Evolutionary conservation across 139 green algal genomes (phyloP).

Genomic region (Pedinophyceae sp.): DNA sequence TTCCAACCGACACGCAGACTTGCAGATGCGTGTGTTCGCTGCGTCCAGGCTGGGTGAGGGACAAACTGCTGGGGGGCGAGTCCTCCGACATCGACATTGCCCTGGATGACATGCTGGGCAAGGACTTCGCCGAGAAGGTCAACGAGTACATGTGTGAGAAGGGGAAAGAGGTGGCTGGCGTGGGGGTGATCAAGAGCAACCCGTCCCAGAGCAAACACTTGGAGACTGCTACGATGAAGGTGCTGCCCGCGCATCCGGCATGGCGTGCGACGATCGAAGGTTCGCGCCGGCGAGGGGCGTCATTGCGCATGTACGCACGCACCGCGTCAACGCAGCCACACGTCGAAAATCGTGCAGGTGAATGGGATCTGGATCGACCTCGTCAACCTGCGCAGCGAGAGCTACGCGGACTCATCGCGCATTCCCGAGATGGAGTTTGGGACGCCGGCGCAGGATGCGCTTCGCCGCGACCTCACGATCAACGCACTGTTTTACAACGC

Average conservation of each 20-base stretch:
- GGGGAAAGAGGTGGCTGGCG: constrained; percentile 27
- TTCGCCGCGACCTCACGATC: constrained; percentile 85
- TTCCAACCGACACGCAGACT: too few species aligned
- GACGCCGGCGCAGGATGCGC: constrained; percentile 51
- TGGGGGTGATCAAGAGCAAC: constrained; percentile 85
- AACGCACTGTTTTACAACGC: constrained; percentile 98
- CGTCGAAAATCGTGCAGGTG: neutral
- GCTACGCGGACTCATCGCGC: constrained; percentile 64
- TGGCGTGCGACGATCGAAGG: constrained; percentile 6
- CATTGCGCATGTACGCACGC: neutral
- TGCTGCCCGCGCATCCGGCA: constrained; percentile 10
- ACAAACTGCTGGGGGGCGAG: constrained; percentile 78
- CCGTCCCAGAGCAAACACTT: constrained; percentile 97
- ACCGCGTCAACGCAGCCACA: neutral
- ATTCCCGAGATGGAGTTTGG: constrained; percentile 86
- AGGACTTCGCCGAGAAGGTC: constrained; percentile 72
- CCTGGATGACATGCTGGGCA: constrained; percentile 76
- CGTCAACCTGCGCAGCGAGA: constrained; percentile 90
- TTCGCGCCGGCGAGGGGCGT: neutral
- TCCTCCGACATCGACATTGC: constrained; percentile 90
- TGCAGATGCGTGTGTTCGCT: too few species aligned
- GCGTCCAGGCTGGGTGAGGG: constrained; percentile 94
- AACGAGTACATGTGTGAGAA: constrained; percentile 5
- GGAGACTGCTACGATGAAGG: constrained; percentile 84
- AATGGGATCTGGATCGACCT: constrained; percentile 70